Percentiles rank a stretch among this genome's conserved stretches.
Evolutionary conservation across 2,329 filamentous ascomycete species (phyloP).

Genomic region (Penicillium expansum): DNA sequence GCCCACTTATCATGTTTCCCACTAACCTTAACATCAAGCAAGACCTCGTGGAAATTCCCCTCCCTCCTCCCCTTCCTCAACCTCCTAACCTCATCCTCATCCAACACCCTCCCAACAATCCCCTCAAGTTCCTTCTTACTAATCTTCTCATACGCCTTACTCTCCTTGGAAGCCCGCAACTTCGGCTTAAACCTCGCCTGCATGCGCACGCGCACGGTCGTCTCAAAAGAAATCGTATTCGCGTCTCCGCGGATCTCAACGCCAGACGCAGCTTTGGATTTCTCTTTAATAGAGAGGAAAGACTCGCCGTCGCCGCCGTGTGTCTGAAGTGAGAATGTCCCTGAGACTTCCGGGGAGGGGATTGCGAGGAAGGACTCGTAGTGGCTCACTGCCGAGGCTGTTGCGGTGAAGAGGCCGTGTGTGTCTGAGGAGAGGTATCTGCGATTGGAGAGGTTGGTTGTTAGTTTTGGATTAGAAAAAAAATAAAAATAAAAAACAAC

Average conservation of each 20-base stretch:
- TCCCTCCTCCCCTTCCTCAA: conserved; percentile 80
- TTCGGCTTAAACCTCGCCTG: conserved; percentile 90
- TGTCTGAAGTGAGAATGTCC: conserved; percentile 73
- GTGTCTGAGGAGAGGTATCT: conserved; percentile 86
- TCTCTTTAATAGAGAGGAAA: conserved; percentile 63
- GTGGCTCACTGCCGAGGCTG: conserved; percentile 74
- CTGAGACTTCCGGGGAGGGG: conserved; percentile 59
- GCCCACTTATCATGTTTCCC: conserved; percentile 85
- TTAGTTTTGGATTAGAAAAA: background rate
- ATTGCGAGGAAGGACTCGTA: conserved; percentile 78
- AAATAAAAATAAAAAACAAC: background rate
- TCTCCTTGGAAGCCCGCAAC: conserved; percentile 74
- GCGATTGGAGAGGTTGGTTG: background rate
- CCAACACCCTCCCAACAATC: conserved; percentile 69
- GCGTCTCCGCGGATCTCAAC: conserved; percentile 76
- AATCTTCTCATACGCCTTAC: conserved; percentile 80
- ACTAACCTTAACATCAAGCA: conserved; percentile 86
- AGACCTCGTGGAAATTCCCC: conserved; percentile 82
- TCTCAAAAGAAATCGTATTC: conserved; percentile 63
- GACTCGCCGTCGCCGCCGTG: conserved; percentile 57
- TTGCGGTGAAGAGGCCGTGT: conserved; percentile 73
- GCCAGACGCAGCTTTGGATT: conserved; percentile 45
- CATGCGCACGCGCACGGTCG: conserved; percentile 81
- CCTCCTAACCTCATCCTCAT: conserved; percentile 81
- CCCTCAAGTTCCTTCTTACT: conserved; percentile 81